These are phyloP conservation scores for Plasmodiophora brassicae DNA, from an alignment of 208 protist genomes.

Conservation along the genomic window DNA sequence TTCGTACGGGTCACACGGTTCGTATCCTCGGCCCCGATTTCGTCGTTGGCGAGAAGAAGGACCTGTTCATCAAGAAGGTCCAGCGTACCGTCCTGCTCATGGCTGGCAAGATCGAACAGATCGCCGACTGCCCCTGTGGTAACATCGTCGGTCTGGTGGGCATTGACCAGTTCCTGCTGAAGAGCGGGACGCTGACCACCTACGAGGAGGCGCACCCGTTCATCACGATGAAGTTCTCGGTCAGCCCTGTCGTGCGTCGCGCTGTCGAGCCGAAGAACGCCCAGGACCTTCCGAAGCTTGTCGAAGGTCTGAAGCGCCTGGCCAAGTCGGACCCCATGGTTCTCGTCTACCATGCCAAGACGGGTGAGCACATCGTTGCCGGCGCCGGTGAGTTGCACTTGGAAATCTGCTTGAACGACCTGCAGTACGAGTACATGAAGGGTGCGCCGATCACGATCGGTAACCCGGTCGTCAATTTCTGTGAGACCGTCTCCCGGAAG, in stretches of 20 bases:
- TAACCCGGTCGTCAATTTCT: conserved; percentile 94
- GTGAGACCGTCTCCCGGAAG: conserved; percentile 88
- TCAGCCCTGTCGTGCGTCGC: conserved; percentile 96
- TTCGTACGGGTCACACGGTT: conserved; percentile 85
- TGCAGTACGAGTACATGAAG: conserved; percentile 91
- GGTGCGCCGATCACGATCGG: conserved; percentile 75
- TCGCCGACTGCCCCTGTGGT: conserved; percentile 93
- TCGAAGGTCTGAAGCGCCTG: conserved; percentile 68
- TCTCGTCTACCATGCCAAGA: conserved; percentile 84
- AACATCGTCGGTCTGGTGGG: conserved; percentile 96
- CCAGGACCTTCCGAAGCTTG: conserved; percentile 73
- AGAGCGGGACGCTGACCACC: conserved; percentile 93
- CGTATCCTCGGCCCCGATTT: conserved; percentile 97
- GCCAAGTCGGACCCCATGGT: conserved; percentile 75
- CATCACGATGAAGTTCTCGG: conserved; percentile 97
- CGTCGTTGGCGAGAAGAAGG: conserved; percentile 83
- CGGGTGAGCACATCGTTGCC: conserved; percentile 97
- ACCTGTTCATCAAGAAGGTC: conserved; percentile 82
- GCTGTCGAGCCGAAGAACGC: conserved; percentile 94
- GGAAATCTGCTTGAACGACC: conserved; percentile 98
- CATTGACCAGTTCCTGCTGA: conserved; percentile 97
- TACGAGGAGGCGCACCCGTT: conserved; percentile 72
- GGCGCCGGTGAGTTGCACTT: conserved; percentile 98
- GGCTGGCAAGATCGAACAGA: conserved; percentile 81
- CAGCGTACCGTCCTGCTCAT: conserved; percentile 90